Conservation (phyloP, 345 rosid species). For the Populus euphratica region DNA sequence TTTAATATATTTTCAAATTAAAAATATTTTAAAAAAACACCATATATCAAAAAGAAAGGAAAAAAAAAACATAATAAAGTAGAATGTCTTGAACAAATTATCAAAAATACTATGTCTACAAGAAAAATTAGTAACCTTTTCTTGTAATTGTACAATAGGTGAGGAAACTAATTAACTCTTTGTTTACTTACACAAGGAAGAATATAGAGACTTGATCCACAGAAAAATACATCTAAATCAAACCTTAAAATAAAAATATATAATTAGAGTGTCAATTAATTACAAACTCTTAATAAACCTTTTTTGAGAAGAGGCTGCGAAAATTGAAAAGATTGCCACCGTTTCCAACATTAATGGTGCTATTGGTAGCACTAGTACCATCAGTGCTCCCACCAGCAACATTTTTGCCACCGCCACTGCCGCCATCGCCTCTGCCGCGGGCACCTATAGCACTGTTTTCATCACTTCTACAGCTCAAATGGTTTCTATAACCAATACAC, state of each 20-base stretch:
- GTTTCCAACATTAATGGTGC: neutral
- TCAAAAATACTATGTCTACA: too few relatives aligned
- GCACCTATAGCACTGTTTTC: conserved; percentile 19
- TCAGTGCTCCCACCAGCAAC: neutral
- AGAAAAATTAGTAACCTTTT: neutral
- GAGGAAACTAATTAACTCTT: neutral
- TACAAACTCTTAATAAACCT: conserved; percentile 42
- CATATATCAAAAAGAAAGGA: too few relatives aligned
- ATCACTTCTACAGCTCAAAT: conserved; percentile 60
- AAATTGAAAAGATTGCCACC: conserved; percentile 47
- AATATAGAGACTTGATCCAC: neutral
- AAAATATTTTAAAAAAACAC: too few relatives aligned
- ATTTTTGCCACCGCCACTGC: neutral
- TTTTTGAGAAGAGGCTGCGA: conserved; percentile 66
- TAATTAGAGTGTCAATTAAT: neutral
- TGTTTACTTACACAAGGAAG: neutral
- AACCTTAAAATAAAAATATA: neutral
- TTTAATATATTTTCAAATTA: too few relatives aligned
- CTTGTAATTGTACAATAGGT: too few relatives aligned
- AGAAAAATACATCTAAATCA: neutral
- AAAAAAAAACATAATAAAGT: too few relatives aligned
- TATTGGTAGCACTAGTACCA: neutral
- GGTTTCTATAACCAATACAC: conserved; percentile 60
- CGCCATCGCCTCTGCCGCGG: neutral
- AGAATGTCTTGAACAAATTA: too few relatives aligned